Evolutionary conservation across 345 rosid species (phyloP).

Genomic region (Orychophragmus violaceus): DNA sequence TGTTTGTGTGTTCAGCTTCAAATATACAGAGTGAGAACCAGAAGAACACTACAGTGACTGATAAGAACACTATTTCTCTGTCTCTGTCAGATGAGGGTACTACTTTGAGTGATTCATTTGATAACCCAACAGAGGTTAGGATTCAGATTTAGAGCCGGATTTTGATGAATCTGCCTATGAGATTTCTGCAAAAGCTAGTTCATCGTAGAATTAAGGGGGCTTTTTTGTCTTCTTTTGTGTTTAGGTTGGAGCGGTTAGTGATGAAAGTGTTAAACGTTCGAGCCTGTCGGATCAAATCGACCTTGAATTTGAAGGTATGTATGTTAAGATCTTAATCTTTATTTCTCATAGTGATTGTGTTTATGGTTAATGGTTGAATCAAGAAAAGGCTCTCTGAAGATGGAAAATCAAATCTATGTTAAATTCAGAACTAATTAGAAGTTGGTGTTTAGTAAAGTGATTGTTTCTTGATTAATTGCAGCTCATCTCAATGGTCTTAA

Average conservation of each 20-base stretch:
- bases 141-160: neutral
- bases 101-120: neutral
- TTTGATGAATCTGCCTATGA: neutral
- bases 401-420: neutral
- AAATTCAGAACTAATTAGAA: neutral
- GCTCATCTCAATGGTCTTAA: conserved; percentile 22
- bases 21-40: conserved; percentile 20
- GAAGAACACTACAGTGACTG: conserved; percentile 26
- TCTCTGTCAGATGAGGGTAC: conserved; percentile 17
- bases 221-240: neutral
- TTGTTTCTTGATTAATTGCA: neutral
- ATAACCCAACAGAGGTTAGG: neutral
- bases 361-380: neutral
- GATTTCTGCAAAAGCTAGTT: neutral
- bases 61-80: conserved; percentile 27
- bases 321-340: conserved; percentile 14
- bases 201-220: neutral
- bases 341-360: neutral
- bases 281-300: conserved; percentile 19
- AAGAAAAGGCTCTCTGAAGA: neutral
- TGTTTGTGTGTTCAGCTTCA: conserved; percentile 15
- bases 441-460: neutral
- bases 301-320: conserved; percentile 28
- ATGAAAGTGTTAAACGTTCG: conserved; percentile 2
- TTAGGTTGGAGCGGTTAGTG: conserved; percentile 13